Evolutionary conservation across 202 grass and related monocot species (phyloP).

Genomic region (Sporobolus alterniflorus): DNA sequence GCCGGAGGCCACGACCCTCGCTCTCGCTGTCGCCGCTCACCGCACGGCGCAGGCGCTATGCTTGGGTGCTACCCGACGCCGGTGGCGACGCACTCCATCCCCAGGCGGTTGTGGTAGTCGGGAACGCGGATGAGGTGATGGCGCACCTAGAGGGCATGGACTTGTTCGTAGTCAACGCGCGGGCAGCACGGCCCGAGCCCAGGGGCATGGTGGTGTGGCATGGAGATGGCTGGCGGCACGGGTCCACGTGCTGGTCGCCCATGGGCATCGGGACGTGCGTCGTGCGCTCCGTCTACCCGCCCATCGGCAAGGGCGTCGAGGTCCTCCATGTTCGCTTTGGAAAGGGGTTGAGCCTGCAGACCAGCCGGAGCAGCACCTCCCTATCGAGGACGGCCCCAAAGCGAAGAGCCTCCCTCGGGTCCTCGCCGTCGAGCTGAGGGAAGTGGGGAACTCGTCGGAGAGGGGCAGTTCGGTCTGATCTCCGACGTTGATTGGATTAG

Average conservation of each 20-base stretch:
- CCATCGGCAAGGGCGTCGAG: constrained; percentile 75
- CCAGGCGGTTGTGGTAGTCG: constrained; percentile 4
- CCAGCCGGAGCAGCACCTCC: neutral
- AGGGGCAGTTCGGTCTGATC: too few relatives aligned
- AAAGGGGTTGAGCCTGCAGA: constrained; percentile 61
- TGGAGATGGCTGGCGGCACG: constrained; percentile 5
- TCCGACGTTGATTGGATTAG: too few relatives aligned
- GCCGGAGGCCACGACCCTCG: constrained; percentile 43
- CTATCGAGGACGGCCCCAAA: too few relatives aligned
- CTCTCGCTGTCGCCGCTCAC: constrained; percentile 41
- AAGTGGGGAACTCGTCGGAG: too few relatives aligned
- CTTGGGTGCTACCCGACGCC: constrained; percentile 32
- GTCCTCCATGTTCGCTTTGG: constrained; percentile 81
- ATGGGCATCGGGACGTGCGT: constrained; percentile 54
- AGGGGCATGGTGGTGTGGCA: constrained; percentile 75
- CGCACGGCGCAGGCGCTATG: constrained; percentile 55
- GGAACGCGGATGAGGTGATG: constrained; percentile 46
- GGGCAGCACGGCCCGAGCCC: constrained; percentile 52
- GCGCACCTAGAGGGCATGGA: constrained; percentile 62
- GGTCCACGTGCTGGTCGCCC: constrained; percentile 22
- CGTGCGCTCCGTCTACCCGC: constrained; percentile 64
- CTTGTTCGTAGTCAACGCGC: constrained; percentile 63
- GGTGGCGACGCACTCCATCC: neutral
- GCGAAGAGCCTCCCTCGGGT: too few relatives aligned
- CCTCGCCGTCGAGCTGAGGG: too few relatives aligned